Conservation (phyloP, 2,329 filamentous ascomycete species). For the Pyrenophora tritici-repentis region DNA sequence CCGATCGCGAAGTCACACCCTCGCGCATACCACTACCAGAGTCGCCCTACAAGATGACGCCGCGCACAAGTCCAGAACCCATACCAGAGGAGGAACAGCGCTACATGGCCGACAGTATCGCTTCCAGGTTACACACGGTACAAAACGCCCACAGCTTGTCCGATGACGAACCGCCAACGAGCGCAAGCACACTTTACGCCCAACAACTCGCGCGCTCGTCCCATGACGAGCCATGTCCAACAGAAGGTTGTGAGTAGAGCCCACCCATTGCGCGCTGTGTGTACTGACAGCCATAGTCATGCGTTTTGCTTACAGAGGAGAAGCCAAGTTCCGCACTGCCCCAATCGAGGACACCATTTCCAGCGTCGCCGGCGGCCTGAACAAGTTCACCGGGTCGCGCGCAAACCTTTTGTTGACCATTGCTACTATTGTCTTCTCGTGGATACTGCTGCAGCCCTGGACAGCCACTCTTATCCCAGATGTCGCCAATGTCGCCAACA, state of each 20-base stretch:
- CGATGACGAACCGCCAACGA: slow-evolving; percentile 28
- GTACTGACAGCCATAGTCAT: slow-evolving; percentile 65
- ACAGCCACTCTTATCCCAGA: slow-evolving; percentile 73
- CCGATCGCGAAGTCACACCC: slow-evolving; percentile 57
- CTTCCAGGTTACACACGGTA: slow-evolving; percentile 41
- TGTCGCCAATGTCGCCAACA: slow-evolving; percentile 84
- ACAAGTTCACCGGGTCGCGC: slow-evolving; percentile 70
- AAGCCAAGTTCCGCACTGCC: slow-evolving; percentile 85
- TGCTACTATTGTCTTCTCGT: slow-evolving; percentile 65
- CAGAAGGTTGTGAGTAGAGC: slow-evolving; percentile 44
- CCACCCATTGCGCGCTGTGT: slow-evolving; percentile 9
- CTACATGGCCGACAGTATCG: slow-evolving; percentile 38
- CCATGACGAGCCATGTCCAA: slow-evolving; percentile 32
- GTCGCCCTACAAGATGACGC: slow-evolving; percentile 62
- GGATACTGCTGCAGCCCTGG: slow-evolving; percentile 70
- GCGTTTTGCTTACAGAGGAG: slow-evolving; percentile 82
- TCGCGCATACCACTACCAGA: slow-evolving; percentile 65
- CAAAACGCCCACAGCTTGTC: slow-evolving; percentile 9
- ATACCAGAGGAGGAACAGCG: slow-evolving; percentile 42
- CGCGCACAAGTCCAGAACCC: slow-evolving; percentile 57
- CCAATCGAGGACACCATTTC: slow-evolving; percentile 76
- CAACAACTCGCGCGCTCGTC: slow-evolving; percentile 35
- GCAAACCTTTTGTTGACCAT: slow-evolving; percentile 67
- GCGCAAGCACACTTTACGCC: slow-evolving; percentile 25
- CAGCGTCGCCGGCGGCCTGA: slow-evolving; percentile 65